Evolutionary conservation across 305 asterid species (phyloP), one percentile per base, ranked within the genome.

Genomic region (Ajuga reptans): DNA sequence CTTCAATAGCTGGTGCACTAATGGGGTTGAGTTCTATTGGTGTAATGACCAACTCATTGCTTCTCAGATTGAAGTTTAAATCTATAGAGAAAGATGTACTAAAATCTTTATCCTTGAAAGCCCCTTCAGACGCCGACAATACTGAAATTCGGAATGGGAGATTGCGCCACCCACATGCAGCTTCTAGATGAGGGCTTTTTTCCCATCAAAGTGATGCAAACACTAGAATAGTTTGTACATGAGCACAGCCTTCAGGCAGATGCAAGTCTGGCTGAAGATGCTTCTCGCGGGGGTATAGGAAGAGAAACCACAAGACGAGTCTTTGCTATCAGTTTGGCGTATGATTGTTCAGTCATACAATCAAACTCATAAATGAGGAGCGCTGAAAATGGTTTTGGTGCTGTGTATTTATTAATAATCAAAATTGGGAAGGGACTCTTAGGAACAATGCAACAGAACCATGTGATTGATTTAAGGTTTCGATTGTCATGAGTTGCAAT

Each of bases 1-100:
- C 99, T 64, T 91, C 99, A 42, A 85, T 94, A 61, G 97, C 99
- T 2, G 99, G 99, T 59, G 99, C 93, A 50, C 90, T 93, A 55
- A 93, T 93, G 99, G 99, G 99, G 55, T 78, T 93, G 75, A 93
- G 99, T 84, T 93, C 97, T 29, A 82, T 93, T 45, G 99, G 97
- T 15, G 99, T 93, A 54, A 87, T 90, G 96, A 69, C 91, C 47
- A 93, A 93, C 83, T 93, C 99, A 1, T 81, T 93, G 66, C 85
- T 91, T 46, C 81, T 93, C 73, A 80, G 95, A 78, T 65, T 89
- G 46, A 93, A 85, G 83, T 86, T 84, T 69, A 59, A 76, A 42
- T 71, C 94, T 4, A 66, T 46, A 57, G 77, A 84, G 56, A 75
- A 73, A 65, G 82, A 82, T 69, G 57, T 72, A 45, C 67, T 39